Percentiles rank a stretch among this genome's conserved stretches.
Evolutionary conservation across 257 asterid species (phyloP).

Genomic region (Datura wrightii): DNA sequence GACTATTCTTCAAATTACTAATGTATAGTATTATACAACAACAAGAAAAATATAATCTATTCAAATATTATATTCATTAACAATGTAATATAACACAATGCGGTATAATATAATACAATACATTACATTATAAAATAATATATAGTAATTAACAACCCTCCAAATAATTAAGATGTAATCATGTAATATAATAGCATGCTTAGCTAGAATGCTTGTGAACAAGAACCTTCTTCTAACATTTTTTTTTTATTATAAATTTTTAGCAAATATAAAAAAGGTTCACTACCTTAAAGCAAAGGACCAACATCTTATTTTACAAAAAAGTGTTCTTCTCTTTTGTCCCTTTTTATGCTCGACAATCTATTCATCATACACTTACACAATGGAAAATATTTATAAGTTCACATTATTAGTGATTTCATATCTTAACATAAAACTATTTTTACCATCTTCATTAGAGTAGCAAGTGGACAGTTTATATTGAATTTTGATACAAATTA

Average conservation of each 20-base stretch:
- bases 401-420: background rate
- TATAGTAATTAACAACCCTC: too few relatives aligned
- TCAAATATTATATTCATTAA: too few relatives aligned
- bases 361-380: background rate
- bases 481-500: background rate
- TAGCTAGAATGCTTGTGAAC: background rate
- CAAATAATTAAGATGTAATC: background rate
- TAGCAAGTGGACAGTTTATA: background rate
- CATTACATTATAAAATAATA: too few relatives aligned
- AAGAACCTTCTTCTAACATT: background rate
- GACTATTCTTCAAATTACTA: too few relatives aligned
- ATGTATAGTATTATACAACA: too few relatives aligned
- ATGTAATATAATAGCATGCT: background rate
- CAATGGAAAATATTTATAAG: background rate
- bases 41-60: too few relatives aligned
- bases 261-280: slow-evolving; percentile 1
- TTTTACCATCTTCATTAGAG: background rate
- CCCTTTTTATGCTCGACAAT: background rate
- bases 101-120: too few relatives aligned
- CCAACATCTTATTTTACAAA: background rate
- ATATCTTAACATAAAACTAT: background rate
- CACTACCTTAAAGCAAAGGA: background rate
- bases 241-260: background rate
- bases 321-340: background rate
- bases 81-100: too few relatives aligned